phyloP scores from a whole-genome alignment of 1,284 basidiomycete genomes.

The Rhodotorula sp. region DNA sequence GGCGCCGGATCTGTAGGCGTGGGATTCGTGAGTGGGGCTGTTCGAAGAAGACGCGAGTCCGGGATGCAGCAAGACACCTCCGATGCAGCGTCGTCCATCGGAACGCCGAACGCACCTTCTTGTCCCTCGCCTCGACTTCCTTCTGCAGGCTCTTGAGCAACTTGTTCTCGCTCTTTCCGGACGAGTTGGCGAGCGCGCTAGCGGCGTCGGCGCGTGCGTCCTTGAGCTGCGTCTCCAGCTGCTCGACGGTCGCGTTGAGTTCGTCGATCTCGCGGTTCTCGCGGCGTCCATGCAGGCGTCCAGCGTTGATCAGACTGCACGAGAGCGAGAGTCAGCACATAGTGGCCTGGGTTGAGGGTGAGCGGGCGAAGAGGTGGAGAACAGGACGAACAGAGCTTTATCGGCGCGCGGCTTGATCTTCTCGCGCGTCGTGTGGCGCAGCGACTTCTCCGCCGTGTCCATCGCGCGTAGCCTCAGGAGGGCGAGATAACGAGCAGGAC shows the following conservation, averaged over 20 bases:
- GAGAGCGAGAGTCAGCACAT: too few species aligned
- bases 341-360: too few species aligned
- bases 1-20: slow-evolving; percentile 6
- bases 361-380: neutral
- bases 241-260: neutral
- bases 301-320: neutral
- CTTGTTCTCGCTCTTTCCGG: too few species aligned
- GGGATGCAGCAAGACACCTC: too few species aligned
- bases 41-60: neutral
- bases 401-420: neutral
- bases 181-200: neutral
- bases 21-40: too few species aligned
- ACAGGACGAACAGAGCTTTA: neutral
- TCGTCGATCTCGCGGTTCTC: slow-evolving; percentile 9
- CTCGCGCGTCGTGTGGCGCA: neutral
- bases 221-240: neutral
- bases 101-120: neutral
- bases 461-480: neutral
- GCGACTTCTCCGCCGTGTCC: neutral
- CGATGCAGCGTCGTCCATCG: neutral
- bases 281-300: neutral
- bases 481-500: too few species aligned
- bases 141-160: neutral
- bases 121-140: neutral
- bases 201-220: neutral